Base-by-base conservation (phyloP, 352 stramenopile species). In the Phytophthora pistaciae region DNA sequence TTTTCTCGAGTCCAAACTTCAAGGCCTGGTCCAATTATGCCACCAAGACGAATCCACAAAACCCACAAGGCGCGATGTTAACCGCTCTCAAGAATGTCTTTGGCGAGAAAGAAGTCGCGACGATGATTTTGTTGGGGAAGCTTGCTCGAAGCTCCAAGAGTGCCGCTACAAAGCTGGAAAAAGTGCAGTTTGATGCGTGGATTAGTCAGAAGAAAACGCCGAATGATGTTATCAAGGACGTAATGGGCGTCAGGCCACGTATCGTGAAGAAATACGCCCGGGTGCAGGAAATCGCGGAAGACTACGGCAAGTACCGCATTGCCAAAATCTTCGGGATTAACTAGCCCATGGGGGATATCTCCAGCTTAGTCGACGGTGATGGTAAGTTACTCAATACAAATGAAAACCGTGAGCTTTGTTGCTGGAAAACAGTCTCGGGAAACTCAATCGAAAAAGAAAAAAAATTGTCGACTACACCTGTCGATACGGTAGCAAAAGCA, bases 11-110 rank as follows among this genome's bases (percentile, higher is more conserved):
- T 29, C 25, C 11, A 13, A 44, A 44, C 27, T 58, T 58, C 29
- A 58, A 58, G 27, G 27, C 42, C 4, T 58, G 52, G 52, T 58
- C 25, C 27, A 23, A 44, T 5, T 13, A 58, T 58, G 52, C 18
- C 29, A 3, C 25, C 16, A 14, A n/a, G 18, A 11, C 38, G 52
- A 58, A 58, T 10, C 42, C 23, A 9, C 13, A 44, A 6, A 13
- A 46, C 27, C 52, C 52, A 0, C 14, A 58, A 5, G 27, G 14
- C 0, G 29, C 27, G 14, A 58, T 58, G 52, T 8, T 58, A 9
- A 10, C 25, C 5, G 3, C 11, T 13, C 52, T 58, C 29, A 25
- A 29, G 27, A 46, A 27, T 20, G 25, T 58, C 4, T 58, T 44
- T 44, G 52, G 52, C 14, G 29, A 58, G 52, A 58, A 44, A 16